Evolutionary conservation across 192 early-diverging fungal genomes (phyloP).

Genomic region (Backusella morwellensis): DNA sequence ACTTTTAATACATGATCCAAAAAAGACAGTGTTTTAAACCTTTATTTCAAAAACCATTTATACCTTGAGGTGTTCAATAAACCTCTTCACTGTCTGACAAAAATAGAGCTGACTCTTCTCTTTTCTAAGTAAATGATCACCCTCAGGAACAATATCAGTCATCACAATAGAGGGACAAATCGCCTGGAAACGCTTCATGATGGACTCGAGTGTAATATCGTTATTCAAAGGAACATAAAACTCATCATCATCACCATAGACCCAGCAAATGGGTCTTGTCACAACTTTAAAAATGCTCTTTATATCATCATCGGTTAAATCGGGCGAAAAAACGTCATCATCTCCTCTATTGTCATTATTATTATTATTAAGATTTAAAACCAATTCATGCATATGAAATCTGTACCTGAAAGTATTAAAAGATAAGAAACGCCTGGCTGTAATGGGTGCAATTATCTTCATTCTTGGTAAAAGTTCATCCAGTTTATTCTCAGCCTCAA

Average conservation of each 20-base stretch:
- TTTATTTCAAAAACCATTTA: background rate
- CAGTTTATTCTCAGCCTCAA: conserved; percentile 33
- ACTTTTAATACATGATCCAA: too few relatives aligned
- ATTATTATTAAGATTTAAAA: background rate
- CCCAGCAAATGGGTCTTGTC: background rate
- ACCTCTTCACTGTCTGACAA: conserved; percentile 27
- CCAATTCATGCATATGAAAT: background rate
- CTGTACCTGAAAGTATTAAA: conserved; percentile 34
- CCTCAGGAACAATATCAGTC: background rate
- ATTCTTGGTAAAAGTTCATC: conserved; percentile 40
- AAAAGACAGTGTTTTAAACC: background rate
- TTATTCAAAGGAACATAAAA: background rate
- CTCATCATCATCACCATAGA: background rate
- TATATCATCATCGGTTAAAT: conserved; percentile 4
- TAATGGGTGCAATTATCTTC: conserved; percentile 32
- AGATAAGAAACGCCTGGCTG: conserved; percentile 40
- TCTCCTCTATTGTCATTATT: background rate
- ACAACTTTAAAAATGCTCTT: background rate
- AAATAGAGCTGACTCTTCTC: background rate
- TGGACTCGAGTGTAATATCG: background rate
- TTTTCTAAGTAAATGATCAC: background rate
- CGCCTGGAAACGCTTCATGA: background rate
- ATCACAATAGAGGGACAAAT: background rate
- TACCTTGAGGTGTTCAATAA: background rate
- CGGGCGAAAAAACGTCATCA: conserved; percentile 5